Evolutionary conservation across 2,329 filamentous ascomycete genomes (phyloP).

Genomic region (Sporothrix phasma): DNA sequence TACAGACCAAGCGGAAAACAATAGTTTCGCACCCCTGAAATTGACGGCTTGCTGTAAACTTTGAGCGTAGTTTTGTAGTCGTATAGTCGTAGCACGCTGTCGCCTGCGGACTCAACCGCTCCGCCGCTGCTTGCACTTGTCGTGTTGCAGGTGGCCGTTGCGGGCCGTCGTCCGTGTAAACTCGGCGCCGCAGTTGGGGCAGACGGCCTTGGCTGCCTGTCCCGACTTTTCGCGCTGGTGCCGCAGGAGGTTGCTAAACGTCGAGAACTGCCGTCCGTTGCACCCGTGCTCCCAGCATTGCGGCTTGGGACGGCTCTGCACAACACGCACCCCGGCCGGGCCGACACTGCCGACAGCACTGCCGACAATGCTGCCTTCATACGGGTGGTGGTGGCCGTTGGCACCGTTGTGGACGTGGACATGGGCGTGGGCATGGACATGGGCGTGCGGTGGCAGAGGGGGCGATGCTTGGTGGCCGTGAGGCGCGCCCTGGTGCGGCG

Average conservation of each 20-base stretch:
- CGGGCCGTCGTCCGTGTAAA: slow-evolving; percentile 83
- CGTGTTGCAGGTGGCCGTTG: slow-evolving; percentile 76
- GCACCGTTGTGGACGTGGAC: background rate
- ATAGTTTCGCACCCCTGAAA: background rate
- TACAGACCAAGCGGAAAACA: background rate
- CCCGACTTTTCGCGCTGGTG: slow-evolving; percentile 94
- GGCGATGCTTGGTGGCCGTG: background rate
- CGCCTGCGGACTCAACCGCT: slow-evolving; percentile 23
- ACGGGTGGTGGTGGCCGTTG: background rate
- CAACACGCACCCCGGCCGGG: slow-evolving; percentile 48
- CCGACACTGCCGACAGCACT: slow-evolving; percentile 27
- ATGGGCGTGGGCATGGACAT: slow-evolving; percentile 3
- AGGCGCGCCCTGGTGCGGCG: slow-evolving; percentile 1
- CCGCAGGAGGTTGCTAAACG: slow-evolving; percentile 85
- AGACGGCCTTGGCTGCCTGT: slow-evolving; percentile 77
- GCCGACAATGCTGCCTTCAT: slow-evolving; percentile 6
- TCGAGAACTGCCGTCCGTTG: slow-evolving; percentile 90
- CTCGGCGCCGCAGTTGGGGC: slow-evolving; percentile 83
- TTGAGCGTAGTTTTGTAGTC: background rate
- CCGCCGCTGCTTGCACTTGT: slow-evolving; percentile 78
- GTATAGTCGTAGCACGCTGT: background rate
- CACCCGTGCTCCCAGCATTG: slow-evolving; percentile 97
- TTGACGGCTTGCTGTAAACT: background rate
- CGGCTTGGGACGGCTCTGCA: slow-evolving; percentile 76
- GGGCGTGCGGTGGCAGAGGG: background rate